Evolutionary conservation across 2,329 filamentous ascomycete species (phyloP).

Genomic region (Aspergillus caelatus): DNA sequence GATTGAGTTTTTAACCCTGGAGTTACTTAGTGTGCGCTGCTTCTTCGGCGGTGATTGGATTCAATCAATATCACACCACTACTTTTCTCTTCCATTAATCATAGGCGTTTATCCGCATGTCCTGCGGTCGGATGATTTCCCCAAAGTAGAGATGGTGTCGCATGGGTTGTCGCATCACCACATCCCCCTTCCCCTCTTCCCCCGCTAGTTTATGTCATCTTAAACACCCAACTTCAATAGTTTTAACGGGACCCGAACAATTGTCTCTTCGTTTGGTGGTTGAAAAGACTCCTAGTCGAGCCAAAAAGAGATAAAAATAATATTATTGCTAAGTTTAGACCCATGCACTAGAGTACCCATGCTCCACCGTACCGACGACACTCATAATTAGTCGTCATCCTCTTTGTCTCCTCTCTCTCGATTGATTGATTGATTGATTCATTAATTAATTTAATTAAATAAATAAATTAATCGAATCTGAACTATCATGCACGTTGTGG

Average conservation of each 20-base stretch:
- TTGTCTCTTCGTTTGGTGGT: background rate
- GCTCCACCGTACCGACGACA: background rate
- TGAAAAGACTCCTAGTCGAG: background rate
- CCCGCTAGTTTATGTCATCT: constrained; percentile 1
- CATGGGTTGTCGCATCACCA: constrained; percentile 11
- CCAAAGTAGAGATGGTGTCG: constrained; percentile 12
- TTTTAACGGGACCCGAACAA: background rate
- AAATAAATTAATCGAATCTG: constrained; percentile 4
- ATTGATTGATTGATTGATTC: background rate
- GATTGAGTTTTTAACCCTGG: constrained; percentile 8
- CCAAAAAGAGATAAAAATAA: constrained; percentile 1
- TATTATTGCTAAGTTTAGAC: background rate
- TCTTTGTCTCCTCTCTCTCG: background rate
- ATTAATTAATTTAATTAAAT: background rate
- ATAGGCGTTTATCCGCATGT: constrained; percentile 2
- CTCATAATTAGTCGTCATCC: background rate
- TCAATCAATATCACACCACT: constrained; percentile 12
- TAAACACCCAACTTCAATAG: constrained; percentile 2
- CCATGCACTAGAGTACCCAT: background rate
- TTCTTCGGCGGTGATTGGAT: background rate
- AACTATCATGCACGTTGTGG: constrained; percentile 14
- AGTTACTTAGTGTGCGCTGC: background rate
- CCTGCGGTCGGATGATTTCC: constrained; percentile 13
- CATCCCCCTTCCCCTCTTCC: background rate
- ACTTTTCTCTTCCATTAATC: background rate